Conservation (phyloP, 768 basidiomycete genomes). For the Suillus tomentosus region DNA sequence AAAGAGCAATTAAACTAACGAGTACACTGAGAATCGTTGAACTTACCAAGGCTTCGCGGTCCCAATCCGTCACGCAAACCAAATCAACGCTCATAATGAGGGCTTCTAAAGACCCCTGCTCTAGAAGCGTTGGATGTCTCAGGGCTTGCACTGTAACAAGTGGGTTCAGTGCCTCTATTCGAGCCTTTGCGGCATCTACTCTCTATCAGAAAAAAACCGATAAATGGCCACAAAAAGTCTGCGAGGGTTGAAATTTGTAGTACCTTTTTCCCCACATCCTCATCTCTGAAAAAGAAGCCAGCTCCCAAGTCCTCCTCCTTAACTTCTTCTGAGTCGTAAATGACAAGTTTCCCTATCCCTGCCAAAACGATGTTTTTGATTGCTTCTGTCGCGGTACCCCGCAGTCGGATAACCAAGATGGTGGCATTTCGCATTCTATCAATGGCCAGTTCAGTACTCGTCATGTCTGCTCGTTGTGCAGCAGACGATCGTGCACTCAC, state of each 20-base stretch:
- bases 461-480: neutral
- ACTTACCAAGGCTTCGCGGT: constrained; percentile 70
- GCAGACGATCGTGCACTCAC: constrained; percentile 42
- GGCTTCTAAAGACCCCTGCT: constrained; percentile 54
- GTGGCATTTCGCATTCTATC: constrained; percentile 92
- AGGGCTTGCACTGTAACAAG: constrained; percentile 80
- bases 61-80: constrained; percentile 84
- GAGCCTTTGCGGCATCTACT: constrained; percentile 79
- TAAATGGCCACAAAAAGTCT: constrained; percentile 43
- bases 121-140: constrained; percentile 49
- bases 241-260: constrained; percentile 13
- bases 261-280: constrained; percentile 90
- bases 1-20: constrained; percentile 15
- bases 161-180: constrained; percentile 90
- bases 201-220: constrained; percentile 55
- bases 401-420: constrained; percentile 77
- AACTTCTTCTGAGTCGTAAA: constrained; percentile 79
- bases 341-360: constrained; percentile 87
- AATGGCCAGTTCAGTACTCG: constrained; percentile 13
- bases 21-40: constrained; percentile 9
- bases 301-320: constrained; percentile 84
- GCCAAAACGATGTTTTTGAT: constrained; percentile 98
- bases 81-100: constrained; percentile 74
- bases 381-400: constrained; percentile 87
- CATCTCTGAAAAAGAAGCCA: constrained; percentile 92